A percentile compares a stretch with the other conserved stretches of the same genome.
These are phyloP conservation scores for Ogataea haglerorum DNA, from an alignment of 805 yeast species.

Conservation along the genomic window DNA sequence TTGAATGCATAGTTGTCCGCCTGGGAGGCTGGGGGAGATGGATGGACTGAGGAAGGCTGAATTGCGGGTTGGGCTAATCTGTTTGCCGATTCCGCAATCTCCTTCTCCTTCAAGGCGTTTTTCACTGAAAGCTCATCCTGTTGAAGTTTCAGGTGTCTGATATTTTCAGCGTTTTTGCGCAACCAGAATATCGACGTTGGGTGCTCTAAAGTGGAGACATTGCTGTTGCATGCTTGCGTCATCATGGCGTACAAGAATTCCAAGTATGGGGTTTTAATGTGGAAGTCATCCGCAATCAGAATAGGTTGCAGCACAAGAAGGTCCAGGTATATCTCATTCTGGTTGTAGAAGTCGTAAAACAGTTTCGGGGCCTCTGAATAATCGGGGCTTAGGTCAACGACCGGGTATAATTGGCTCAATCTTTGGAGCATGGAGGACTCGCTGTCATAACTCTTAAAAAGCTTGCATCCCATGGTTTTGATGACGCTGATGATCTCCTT, in stretches of 20 bases:
- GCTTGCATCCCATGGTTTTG: conserved; percentile 72
- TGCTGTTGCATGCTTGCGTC: conserved; percentile 57
- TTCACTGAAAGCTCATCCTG: conserved; percentile 26
- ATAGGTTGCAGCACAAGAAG: conserved; percentile 81
- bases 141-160: conserved; percentile 26
- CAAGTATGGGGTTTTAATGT: conserved; percentile 83
- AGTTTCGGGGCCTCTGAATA: conserved; percentile 51
- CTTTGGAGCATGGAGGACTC: conserved; percentile 55
- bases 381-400: conserved; percentile 24
- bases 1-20: conserved; percentile 1
- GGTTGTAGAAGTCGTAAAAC: conserved; percentile 62
- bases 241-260: conserved; percentile 80
- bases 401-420: conserved; percentile 48
- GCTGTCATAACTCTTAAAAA: conserved; percentile 66
- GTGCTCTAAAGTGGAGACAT: conserved; percentile 35
- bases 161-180: conserved; percentile 30
- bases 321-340: conserved; percentile 64
- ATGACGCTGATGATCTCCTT: conserved; percentile 70
- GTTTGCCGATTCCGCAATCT: conserved; percentile 19
- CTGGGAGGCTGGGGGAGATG: conserved; percentile 13
- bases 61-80: conserved; percentile 24
- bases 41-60: conserved; percentile 7
- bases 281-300: conserved; percentile 82
- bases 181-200: conserved; percentile 32
- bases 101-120: conserved; percentile 30